phyloP scores from a whole-genome alignment of 805 yeast genomes.

The Saturnispora dispora region DNA sequence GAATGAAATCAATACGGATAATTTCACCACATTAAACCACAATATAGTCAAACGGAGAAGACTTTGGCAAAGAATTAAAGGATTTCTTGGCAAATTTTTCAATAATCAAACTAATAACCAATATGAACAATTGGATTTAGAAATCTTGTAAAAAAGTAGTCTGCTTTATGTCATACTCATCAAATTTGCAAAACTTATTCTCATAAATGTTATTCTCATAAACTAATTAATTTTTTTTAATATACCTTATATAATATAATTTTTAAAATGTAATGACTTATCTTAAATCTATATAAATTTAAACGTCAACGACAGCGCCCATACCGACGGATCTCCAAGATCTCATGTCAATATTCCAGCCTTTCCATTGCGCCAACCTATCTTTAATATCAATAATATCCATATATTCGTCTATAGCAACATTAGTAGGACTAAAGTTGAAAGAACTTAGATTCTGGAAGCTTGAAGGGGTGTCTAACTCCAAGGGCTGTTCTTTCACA shows the following conservation, averaged over 20 bases:
- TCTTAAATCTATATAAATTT: not conserved
- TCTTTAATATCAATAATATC: constrained; percentile 50
- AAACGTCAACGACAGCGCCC: constrained; percentile 35
- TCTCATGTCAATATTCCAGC: constrained; percentile 83
- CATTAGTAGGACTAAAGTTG: constrained; percentile 18
- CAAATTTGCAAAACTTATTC: not conserved
- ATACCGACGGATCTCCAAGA: constrained; percentile 65
- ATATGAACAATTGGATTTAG: not conserved
- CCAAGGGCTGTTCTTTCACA: constrained; percentile 12
- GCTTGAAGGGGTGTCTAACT: constrained; percentile 14
- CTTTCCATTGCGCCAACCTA: constrained; percentile 62
- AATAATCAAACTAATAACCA: not conserved
- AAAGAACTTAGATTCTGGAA: constrained; percentile 20
- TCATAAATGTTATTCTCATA: too few relatives aligned
- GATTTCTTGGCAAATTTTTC: not conserved
- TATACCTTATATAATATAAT: not conserved
- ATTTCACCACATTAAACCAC: not conserved
- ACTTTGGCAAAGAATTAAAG: not conserved
- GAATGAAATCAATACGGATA: constrained; percentile 1
- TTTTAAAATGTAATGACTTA: not conserved
- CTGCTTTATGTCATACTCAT: too few relatives aligned
- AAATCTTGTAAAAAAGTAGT: not conserved
- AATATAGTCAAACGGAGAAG: not conserved
- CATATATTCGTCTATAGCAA: constrained; percentile 24
- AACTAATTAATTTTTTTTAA: not conserved